phyloP scores from a whole-genome alignment of 2,329 filamentous ascomycete species.

The Metarhizium anisopliae region DNA sequence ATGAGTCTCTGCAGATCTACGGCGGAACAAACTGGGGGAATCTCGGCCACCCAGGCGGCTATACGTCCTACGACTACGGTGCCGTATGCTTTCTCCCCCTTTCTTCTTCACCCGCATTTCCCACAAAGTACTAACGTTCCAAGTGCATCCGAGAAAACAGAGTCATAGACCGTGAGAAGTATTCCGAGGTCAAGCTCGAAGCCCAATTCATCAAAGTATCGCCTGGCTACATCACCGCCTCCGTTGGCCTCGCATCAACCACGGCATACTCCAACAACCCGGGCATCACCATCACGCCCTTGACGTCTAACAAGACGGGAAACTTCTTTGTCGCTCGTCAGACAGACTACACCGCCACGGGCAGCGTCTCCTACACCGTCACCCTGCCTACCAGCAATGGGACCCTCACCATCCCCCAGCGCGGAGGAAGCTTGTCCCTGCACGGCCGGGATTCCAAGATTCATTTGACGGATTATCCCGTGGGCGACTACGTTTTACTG shows the following conservation, averaged over 20 bases:
- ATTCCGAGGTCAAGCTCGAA: conserved; percentile 68
- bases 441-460: conserved; percentile 59
- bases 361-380: conserved; percentile 52
- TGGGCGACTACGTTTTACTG: conserved; percentile 49
- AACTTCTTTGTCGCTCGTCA: conserved; percentile 63
- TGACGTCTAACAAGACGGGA: conserved; percentile 43
- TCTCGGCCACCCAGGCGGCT: conserved; percentile 57
- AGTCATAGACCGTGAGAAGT: conserved; percentile 62
- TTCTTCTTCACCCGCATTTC: neutral
- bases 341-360: conserved; percentile 50
- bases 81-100: conserved; percentile 19
- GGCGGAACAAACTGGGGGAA: conserved; percentile 84
- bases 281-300: conserved; percentile 50
- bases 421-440: conserved; percentile 46
- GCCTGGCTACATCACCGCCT: conserved; percentile 56
- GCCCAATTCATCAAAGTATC: conserved; percentile 68
- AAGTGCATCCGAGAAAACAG: conserved; percentile 57
- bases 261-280: conserved; percentile 43
- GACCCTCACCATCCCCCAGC: conserved; percentile 47
- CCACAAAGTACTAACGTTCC: neutral
- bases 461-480: conserved; percentile 56
- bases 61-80: conserved; percentile 49
- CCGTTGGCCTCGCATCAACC: conserved; percentile 38
- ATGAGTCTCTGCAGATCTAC: conserved; percentile 37
- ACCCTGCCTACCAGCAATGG: conserved; percentile 51